A percentile compares a stretch with the other conserved stretches of the same genome.
Conservation (phyloP, 108 stramenopile species). For the Parietichytrium sp. region DNA sequence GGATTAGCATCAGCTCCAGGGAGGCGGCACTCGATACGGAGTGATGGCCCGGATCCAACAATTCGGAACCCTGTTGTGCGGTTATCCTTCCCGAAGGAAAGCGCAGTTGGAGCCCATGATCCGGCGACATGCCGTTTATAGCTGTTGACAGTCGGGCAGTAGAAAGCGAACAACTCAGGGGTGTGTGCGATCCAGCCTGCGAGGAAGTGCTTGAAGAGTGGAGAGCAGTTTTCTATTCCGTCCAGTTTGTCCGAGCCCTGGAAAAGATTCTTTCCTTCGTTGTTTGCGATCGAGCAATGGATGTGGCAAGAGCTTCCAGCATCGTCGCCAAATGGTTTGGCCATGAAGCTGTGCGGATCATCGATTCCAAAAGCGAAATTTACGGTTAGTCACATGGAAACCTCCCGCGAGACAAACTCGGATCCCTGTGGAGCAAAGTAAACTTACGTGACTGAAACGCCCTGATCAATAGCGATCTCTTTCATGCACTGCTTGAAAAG, state of each 20-base stretch:
- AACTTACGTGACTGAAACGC: not conserved
- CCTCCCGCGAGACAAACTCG: no score
- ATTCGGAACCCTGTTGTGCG: conserved; percentile 36
- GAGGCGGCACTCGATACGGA: conserved; percentile 32
- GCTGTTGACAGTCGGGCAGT: conserved; percentile 32
- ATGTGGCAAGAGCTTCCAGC: conserved; percentile 38
- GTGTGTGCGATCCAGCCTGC: conserved; percentile 32
- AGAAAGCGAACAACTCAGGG: conserved; percentile 20
- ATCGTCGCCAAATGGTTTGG: not conserved
- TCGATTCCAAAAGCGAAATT: no score
- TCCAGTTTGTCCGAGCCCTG: not conserved
- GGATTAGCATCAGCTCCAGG: conserved; percentile 34
- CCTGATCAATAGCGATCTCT: not conserved
- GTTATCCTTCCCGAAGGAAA: not conserved
- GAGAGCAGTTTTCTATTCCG: not conserved
- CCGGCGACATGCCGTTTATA: conserved; percentile 7
- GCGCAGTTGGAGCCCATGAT: conserved; percentile 31
- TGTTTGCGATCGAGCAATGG: not conserved
- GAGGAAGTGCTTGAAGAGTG: conserved; percentile 15
- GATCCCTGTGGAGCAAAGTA: no score
- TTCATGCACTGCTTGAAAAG: conserved; percentile 24
- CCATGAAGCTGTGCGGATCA: no score
- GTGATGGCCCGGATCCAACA: not conserved
- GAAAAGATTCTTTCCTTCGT: not conserved
- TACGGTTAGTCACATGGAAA: no score